phyloP scores from a whole-genome alignment of 2,329 filamentous ascomycete species.

The Venturia nashicola region DNA sequence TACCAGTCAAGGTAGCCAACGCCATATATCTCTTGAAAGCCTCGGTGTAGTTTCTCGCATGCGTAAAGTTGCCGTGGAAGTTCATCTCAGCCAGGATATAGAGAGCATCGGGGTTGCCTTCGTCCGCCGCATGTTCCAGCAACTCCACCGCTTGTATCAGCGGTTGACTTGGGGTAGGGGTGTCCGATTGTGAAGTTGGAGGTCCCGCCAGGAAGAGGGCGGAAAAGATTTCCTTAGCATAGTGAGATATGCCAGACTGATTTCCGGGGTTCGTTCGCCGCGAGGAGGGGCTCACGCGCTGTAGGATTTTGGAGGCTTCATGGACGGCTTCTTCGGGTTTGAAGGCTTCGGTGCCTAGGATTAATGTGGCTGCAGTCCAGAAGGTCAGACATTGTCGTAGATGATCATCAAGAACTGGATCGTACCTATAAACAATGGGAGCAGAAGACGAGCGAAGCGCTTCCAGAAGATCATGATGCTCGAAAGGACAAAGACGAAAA shows the following conservation, averaged over 20 bases:
- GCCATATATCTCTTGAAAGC: slow-evolving; percentile 74
- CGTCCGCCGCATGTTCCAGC: slow-evolving; percentile 44
- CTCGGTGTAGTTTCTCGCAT: slow-evolving; percentile 67
- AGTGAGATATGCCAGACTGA: slow-evolving; percentile 31
- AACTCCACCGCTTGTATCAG: slow-evolving; percentile 47
- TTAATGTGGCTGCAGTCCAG: not conserved
- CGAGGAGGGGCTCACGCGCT: not conserved
- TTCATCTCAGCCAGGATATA: slow-evolving; percentile 88
- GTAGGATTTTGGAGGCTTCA: slow-evolving; percentile 10
- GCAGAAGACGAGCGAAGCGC: not conserved
- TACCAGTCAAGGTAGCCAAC: slow-evolving; percentile 65
- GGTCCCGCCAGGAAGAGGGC: slow-evolving; percentile 50
- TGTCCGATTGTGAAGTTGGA: not conserved
- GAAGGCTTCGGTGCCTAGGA: not conserved
- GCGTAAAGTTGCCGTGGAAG: slow-evolving; percentile 87
- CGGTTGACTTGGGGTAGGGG: slow-evolving; percentile 28
- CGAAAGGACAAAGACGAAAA: not conserved
- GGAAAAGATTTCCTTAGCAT: slow-evolving; percentile 49
- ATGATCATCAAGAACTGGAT: no score
- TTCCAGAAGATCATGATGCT: slow-evolving; percentile 2
- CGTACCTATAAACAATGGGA: not conserved
- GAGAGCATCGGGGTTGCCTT: slow-evolving; percentile 65
- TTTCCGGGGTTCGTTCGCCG: not conserved
- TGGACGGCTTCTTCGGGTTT: slow-evolving; percentile 6
- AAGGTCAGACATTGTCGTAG: not conserved